A percentile compares a stretch with the other conserved stretches of the same genome.
phyloP scores from a whole-genome alignment of 2,329 filamentous ascomycete species.

The Penicillium crustosum region DNA sequence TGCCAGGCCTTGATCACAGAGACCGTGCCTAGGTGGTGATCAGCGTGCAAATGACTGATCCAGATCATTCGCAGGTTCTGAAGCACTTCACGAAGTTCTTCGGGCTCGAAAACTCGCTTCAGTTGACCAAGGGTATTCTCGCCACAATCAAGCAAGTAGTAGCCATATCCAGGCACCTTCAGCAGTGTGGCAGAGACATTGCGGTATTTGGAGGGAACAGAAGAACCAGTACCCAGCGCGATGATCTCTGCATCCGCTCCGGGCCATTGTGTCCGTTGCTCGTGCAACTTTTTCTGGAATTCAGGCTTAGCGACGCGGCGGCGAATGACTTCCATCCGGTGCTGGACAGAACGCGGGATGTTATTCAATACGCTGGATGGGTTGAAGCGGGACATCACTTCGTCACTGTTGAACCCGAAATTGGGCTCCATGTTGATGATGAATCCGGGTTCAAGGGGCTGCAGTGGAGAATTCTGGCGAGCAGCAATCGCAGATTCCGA shows the following conservation, averaged over 20 bases:
- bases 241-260: conserved; percentile 77
- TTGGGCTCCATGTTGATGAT: conserved; percentile 49
- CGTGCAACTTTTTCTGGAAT: conserved; percentile 38
- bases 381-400: conserved; percentile 32
- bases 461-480: conserved; percentile 25
- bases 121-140: conserved; percentile 91
- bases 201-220: conserved; percentile 85
- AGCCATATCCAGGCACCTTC: conserved; percentile 79
- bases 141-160: conserved; percentile 85
- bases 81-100: conserved; percentile 69
- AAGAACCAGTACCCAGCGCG: conserved; percentile 86
- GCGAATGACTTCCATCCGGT: conserved; percentile 31
- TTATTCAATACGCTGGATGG: conserved; percentile 18
- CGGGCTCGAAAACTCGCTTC: conserved; percentile 66
- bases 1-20: conserved; percentile 82
- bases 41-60: conserved; percentile 94
- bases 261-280: conserved; percentile 64
- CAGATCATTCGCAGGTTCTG: conserved; percentile 77
- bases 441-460: conserved; percentile 44
- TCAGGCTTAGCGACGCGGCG: conserved; percentile 28
- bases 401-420: conserved; percentile 38
- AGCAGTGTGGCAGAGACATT: conserved; percentile 91
- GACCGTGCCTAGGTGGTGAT: conserved; percentile 88
- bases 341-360: conserved; percentile 33
- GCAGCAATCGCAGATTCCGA: conserved; percentile 15